These are phyloP conservation scores for Botrytis galanthina DNA, from an alignment of 2,329 filamentous ascomycete genomes.

Conservation along the genomic window DNA sequence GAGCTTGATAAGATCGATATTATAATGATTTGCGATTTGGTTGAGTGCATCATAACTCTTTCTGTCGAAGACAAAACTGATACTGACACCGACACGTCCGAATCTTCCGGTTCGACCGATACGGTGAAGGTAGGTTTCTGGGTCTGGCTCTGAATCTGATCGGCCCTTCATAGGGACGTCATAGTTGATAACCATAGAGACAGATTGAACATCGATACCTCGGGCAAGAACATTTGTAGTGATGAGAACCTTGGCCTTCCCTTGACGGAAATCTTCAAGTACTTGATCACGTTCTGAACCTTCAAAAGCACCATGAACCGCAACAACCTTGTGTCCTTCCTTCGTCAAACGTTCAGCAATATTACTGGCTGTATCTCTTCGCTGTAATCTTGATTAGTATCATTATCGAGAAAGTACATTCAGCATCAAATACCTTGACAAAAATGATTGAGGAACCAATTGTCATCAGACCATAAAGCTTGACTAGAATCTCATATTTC, in stretches of 20 bases:
- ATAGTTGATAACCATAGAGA: constrained; percentile 99
- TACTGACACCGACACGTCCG: constrained; percentile 91
- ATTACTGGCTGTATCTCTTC: constrained; percentile 77
- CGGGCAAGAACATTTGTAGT: constrained; percentile 95
- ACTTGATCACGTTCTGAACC: constrained; percentile 78
- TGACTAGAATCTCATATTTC: constrained; percentile 86
- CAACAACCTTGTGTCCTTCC: constrained; percentile 89
- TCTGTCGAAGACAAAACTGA: constrained; percentile 89
- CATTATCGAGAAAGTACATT: not conserved
- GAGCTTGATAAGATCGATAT: constrained; percentile 76
- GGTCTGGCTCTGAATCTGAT: constrained; percentile 80
- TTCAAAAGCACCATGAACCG: constrained; percentile 84
- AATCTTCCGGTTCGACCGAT: constrained; percentile 97
- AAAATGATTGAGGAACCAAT: constrained; percentile 98
- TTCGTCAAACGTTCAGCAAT: constrained; percentile 83
- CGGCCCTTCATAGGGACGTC: constrained; percentile 74
- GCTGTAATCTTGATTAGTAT: constrained; percentile 49
- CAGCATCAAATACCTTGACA: constrained; percentile 66
- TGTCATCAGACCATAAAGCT: constrained; percentile 93
- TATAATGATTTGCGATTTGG: constrained; percentile 76
- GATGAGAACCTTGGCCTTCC: constrained; percentile 91
- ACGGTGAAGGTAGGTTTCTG: constrained; percentile 94
- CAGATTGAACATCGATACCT: constrained; percentile 89
- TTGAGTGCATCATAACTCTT: constrained; percentile 76
- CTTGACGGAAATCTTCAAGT: constrained; percentile 81